Conservation (phyloP, 2,329 filamentous ascomycete genomes). For the Xenoacremonium recifei region DNA sequence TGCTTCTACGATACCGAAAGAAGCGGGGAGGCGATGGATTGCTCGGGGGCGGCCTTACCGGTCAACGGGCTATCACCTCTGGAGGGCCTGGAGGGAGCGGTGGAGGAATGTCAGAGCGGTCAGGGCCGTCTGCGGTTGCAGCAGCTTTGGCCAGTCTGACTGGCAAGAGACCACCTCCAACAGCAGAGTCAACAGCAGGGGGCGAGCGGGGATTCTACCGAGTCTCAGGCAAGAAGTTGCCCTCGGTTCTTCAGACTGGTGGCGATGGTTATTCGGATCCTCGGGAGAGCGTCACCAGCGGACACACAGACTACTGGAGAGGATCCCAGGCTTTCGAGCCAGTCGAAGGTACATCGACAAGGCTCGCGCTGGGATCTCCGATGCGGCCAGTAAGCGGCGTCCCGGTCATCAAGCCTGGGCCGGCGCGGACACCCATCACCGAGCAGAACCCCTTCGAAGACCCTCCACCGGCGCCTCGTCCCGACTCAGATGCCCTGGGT, state of each 20-base stretch:
- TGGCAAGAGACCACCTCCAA: conserved; percentile 33
- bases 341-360: conserved; percentile 30
- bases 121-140: conserved; percentile 40
- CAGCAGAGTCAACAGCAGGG: conserved; percentile 30
- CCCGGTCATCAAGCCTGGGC: conserved; percentile 63
- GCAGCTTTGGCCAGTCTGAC: conserved; percentile 47
- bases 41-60: conserved; percentile 35
- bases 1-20: conserved; percentile 56
- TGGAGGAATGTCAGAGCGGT: conserved; percentile 46
- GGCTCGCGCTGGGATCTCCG: conserved; percentile 53
- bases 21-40: conserved; percentile 43
- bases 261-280: conserved; percentile 62
- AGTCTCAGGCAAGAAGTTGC: conserved; percentile 63
- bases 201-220: conserved; percentile 62
- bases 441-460: conserved; percentile 50
- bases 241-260: conserved; percentile 59
- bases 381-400: conserved; percentile 62
- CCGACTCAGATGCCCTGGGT: conserved; percentile 24
- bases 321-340: conserved; percentile 49
- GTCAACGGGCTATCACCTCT: conserved; percentile 16
- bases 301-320: conserved; percentile 51
- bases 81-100: conserved; percentile 19
- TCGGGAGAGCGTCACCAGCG: conserved; percentile 44
- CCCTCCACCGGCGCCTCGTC: conserved; percentile 27
- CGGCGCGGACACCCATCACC: conserved; percentile 60